Evolutionary conservation across 1,284 basidiomycete species (phyloP).

Genomic region (Marasmius sp.): DNA sequence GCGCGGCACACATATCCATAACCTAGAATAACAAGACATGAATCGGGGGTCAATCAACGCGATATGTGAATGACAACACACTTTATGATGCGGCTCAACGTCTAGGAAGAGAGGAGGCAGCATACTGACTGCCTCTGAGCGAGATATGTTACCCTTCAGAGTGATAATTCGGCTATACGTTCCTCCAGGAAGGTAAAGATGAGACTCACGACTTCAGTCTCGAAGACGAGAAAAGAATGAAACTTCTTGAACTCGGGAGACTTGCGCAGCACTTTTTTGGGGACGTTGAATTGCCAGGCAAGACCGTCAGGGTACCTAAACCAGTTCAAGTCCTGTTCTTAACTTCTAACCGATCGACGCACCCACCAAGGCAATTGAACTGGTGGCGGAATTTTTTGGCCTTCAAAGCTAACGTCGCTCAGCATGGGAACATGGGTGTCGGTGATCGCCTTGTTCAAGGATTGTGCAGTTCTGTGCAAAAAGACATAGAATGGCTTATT

Average conservation of each 20-base stretch:
- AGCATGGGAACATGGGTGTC: slow-evolving; percentile 80
- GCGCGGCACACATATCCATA: slow-evolving; percentile 99
- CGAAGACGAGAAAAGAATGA: slow-evolving; percentile 95
- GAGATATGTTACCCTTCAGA: slow-evolving; percentile 86
- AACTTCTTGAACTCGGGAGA: slow-evolving; percentile 95
- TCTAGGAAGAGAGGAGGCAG: slow-evolving; percentile 94
- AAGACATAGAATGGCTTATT: background rate
- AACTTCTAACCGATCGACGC: background rate
- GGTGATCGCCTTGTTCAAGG: slow-evolving; percentile 74
- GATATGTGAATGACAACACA: slow-evolving; percentile 31
- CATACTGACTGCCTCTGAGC: slow-evolving; percentile 99
- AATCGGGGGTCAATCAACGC: slow-evolving; percentile 6
- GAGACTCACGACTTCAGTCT: slow-evolving; percentile 87
- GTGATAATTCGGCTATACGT: background rate
- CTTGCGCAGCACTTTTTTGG: slow-evolving; percentile 89
- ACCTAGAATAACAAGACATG: slow-evolving; percentile 47
- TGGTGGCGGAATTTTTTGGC: slow-evolving; percentile 75
- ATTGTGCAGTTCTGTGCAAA: slow-evolving; percentile 60
- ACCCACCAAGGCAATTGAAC: slow-evolving; percentile 80
- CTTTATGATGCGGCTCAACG: slow-evolving; percentile 88
- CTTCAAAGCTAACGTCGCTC: slow-evolving; percentile 78
- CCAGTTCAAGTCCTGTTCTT: slow-evolving; percentile 5
- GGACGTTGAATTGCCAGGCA: slow-evolving; percentile 95
- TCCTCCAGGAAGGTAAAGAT: background rate
- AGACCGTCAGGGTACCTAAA: slow-evolving; percentile 89